Percentiles rank a stretch among this genome's conserved stretches.
Evolutionary conservation across 495 filamentous ascomycete species (phyloP).

Genomic region (Clavariopsis aquatica): DNA sequence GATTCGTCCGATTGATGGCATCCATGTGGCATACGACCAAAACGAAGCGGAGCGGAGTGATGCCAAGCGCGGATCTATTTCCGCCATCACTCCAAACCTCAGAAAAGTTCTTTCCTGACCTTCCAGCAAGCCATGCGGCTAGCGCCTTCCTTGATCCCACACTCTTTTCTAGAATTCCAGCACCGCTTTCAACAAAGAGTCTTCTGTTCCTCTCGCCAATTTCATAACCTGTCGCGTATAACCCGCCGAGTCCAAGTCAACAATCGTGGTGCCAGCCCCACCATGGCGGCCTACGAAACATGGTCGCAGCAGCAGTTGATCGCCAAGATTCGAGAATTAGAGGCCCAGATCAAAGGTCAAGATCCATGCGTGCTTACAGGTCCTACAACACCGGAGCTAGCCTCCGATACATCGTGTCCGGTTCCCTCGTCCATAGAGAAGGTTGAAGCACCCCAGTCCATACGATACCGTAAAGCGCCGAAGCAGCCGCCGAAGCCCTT

Average conservation of each 20-base stretch:
- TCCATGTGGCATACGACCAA: too few relatives aligned
- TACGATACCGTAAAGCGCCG: constrained; percentile 19
- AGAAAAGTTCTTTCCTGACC: not conserved
- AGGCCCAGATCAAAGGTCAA: constrained; percentile 12
- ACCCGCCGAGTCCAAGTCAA: constrained; percentile 9
- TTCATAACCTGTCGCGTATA: constrained; percentile 29
- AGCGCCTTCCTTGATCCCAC: not conserved
- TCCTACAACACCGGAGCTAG: constrained; percentile 2
- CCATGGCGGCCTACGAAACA: constrained; percentile 12
- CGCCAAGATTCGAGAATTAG: constrained; percentile 25
- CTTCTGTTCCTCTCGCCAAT: constrained; percentile 15
- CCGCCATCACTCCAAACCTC: not conserved
- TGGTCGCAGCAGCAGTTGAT: constrained; percentile 30
- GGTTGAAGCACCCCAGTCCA: not conserved
- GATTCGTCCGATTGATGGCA: too few relatives aligned
- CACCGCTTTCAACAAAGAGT: not conserved
- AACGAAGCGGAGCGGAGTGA: not conserved
- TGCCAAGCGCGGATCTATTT: not conserved
- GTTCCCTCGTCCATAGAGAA: not conserved
- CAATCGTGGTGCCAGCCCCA: not conserved
- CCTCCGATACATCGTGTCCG: not conserved
- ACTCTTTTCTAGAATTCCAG: constrained; percentile 11
- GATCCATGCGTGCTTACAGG: not conserved
- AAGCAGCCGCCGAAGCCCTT: constrained; percentile 49
- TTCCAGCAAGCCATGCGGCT: not conserved